Evolutionary conservation across 2,329 filamentous ascomycete genomes (phyloP).

Genomic region (Juglanconis sp.): DNA sequence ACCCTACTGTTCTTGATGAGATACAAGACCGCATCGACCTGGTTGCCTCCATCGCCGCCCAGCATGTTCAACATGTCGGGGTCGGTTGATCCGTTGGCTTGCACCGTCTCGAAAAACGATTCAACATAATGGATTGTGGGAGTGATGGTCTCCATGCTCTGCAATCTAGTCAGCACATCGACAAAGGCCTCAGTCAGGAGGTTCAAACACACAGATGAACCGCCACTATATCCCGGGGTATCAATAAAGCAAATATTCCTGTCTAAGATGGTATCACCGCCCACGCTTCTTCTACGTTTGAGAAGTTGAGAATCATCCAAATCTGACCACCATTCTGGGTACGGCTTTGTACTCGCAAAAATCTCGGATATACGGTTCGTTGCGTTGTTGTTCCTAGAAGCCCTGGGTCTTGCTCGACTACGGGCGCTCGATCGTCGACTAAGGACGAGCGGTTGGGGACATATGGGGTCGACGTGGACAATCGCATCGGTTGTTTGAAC

Average conservation of each 20-base stretch:
- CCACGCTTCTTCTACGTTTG: constrained; percentile 65
- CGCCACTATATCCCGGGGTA: constrained; percentile 62
- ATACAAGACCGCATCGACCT: constrained; percentile 84
- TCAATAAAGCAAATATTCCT: constrained; percentile 94
- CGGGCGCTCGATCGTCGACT: constrained; percentile 23
- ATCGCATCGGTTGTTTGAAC: constrained; percentile 86
- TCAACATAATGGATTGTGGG: constrained; percentile 70
- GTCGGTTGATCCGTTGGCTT: constrained; percentile 64
- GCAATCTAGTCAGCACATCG: constrained; percentile 15
- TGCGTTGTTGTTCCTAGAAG: constrained; percentile 23
- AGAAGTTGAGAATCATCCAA: constrained; percentile 60
- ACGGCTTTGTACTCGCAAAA: constrained; percentile 77
- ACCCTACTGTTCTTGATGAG: constrained; percentile 68
- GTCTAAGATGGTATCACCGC: constrained; percentile 77
- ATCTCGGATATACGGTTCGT: constrained; percentile 59
- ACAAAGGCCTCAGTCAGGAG: constrained; percentile 2
- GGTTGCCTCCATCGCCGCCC: constrained; percentile 75
- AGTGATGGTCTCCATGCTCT: constrained; percentile 56
- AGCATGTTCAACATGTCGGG: constrained; percentile 73
- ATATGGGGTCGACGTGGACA: constrained; percentile 78
- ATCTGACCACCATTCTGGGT: constrained; percentile 87
- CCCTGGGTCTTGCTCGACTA: constrained; percentile 13
- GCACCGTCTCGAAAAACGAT: constrained; percentile 61
- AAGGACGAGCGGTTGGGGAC: constrained; percentile 25
- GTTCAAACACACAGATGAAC: constrained; percentile 45